Evolutionary conservation across 2,329 filamentous ascomycete species (phyloP), one percentile per base, ranked within the genome.

Genomic region (Emydomyces testavorans): DNA sequence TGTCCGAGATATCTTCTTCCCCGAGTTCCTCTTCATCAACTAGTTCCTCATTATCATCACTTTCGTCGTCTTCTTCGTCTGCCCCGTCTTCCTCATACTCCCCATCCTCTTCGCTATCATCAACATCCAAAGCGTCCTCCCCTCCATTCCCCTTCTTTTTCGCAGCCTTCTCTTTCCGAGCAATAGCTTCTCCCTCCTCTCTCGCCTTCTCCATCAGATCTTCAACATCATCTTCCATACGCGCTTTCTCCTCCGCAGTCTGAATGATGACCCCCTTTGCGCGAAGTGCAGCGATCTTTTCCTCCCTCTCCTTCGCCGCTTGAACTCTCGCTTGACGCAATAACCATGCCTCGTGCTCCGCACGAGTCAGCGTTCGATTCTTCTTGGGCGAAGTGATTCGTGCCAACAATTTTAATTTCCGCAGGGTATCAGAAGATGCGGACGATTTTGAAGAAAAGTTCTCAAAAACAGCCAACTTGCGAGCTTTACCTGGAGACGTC

Each of bases 131-230:
- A 11, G 24, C 36, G 16, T 34, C 13, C 51, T 76, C 76, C 39
- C 75, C 74, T 42, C 73, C 74, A 23, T 68, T 73, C 4, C 73
- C 75, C 59, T 80, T 79, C 67, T 85, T 90, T 0, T 79, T 79
- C 37, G 78, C 80, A 23, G 77, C 82, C 53, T 80, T 80, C 66
- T 98, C 92, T 41, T 79, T 73, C 57, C 83, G 79, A 65, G 82
- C 83, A 42, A 96, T 80, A 55, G 83, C 80, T 37, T 84, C 77
- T 1, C 82, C 89, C 61, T 96, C 86, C 52, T 80, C 74, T 49
- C 88, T 76, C 16, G 89, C 90, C 58, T 82, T 88, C 40, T 90
- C 83, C 21, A 96, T 78, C 51, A 96, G 76, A 58, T 95, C 83
- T 57, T 96, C 92, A 10, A 94, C 79, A 50, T 89, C 80, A 49